These are phyloP conservation scores for Nemania serpens DNA, from an alignment of 2,329 filamentous ascomycete genomes.

Conservation along the genomic window DNA sequence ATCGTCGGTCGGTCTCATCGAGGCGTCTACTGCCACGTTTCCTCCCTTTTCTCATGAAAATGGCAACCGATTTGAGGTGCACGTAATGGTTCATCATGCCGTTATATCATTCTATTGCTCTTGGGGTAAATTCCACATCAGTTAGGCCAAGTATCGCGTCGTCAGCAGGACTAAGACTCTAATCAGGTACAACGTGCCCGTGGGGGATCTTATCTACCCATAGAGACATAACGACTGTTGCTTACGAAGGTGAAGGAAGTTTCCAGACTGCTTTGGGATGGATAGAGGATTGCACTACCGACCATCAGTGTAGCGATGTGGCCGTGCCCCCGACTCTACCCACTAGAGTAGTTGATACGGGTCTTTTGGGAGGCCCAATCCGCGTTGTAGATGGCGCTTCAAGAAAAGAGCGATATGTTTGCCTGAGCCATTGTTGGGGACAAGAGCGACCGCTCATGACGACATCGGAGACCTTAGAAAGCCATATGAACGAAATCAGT, in stretches of 20 bases:
- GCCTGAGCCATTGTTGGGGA: slow-evolving; percentile 3
- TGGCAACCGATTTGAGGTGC: slow-evolving; percentile 1
- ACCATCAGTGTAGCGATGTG: slow-evolving; percentile 6
- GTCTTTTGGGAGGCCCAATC: slow-evolving; percentile 8
- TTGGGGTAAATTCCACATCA: slow-evolving; percentile 15
- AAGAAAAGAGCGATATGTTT: neutral
- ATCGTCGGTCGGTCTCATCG: slow-evolving; percentile 1
- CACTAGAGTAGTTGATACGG: slow-evolving; percentile 15
- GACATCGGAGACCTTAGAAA: neutral
- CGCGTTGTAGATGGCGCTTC: neutral
- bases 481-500: slow-evolving; percentile 4
- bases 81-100: slow-evolving; percentile 2
- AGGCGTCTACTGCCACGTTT: neutral
- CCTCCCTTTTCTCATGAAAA: slow-evolving; percentile 8
- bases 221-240: slow-evolving; percentile 21
- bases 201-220: slow-evolving; percentile 20
- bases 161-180: neutral
- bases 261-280: slow-evolving; percentile 20
- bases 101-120: slow-evolving; percentile 18
- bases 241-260: slow-evolving; percentile 16
- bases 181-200: slow-evolving; percentile 21
- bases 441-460: slow-evolving; percentile 4
- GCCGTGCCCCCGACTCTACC: slow-evolving; percentile 1
- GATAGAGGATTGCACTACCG: slow-evolving; percentile 15
- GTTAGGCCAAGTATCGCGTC: neutral